phyloP scores from a whole-genome alignment of 305 asterid genomes.

The Solanum hybrid region DNA sequence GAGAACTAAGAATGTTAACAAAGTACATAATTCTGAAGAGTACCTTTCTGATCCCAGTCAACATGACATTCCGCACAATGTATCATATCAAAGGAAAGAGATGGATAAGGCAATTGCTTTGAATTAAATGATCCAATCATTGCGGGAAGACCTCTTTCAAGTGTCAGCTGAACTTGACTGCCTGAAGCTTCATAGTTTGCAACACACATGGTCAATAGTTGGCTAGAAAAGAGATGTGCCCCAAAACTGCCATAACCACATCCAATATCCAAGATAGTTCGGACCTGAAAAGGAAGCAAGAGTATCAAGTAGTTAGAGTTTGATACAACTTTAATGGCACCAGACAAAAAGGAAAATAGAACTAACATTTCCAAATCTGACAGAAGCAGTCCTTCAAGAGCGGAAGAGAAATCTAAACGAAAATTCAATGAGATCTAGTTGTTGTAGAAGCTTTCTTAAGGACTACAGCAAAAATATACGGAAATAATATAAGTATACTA shows the following conservation, averaged over 20 bases:
- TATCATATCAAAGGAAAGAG: constrained; percentile 95
- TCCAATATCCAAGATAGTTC: constrained; percentile 86
- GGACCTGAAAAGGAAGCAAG: constrained; percentile 47
- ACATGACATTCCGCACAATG: constrained; percentile 86
- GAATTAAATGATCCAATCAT: constrained; percentile 87
- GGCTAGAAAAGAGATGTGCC: constrained; percentile 75
- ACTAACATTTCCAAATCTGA: neutral
- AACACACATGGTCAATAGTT: constrained; percentile 79
- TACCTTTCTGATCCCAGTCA: constrained; percentile 98
- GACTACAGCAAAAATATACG: neutral
- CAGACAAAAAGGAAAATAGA: neutral
- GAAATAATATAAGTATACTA: neutral
- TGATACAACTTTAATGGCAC: neutral
- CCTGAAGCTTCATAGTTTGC: constrained; percentile 97
- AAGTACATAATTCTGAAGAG: neutral
- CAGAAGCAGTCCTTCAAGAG: neutral
- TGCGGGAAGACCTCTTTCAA: constrained; percentile 99
- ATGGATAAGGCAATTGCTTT: constrained; percentile 86
- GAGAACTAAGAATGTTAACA: neutral
- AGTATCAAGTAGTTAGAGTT: neutral
- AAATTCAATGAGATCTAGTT: neutral
- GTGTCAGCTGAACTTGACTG: constrained; percentile 96
- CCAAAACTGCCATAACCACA: constrained; percentile 99
- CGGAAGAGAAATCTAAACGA: neutral
- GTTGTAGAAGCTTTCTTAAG: neutral